phyloP scores from a whole-genome alignment of 208 protist species.

The Trypanosoma congolense region DNA sequence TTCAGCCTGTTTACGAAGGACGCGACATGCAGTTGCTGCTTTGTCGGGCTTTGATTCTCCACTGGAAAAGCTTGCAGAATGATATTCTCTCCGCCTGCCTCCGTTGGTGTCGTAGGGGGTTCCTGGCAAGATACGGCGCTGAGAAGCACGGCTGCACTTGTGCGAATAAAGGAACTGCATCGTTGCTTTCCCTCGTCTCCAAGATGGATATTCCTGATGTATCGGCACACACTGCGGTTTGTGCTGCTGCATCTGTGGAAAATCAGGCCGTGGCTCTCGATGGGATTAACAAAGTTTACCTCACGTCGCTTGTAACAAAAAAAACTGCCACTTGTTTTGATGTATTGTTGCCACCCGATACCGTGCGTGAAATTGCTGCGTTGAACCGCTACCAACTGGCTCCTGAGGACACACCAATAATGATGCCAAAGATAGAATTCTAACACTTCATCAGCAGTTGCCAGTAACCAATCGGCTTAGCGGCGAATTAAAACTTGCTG shows the following conservation, averaged over 20 bases:
- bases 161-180: background rate
- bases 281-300: constrained; percentile 1
- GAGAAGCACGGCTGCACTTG: background rate
- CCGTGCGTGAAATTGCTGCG: background rate
- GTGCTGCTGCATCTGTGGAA: constrained; percentile 10
- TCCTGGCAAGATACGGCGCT: background rate
- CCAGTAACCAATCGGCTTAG: constrained; percentile 3
- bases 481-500: constrained; percentile 5
- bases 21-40: constrained; percentile 9
- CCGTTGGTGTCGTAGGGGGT: constrained; percentile 12
- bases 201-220: constrained; percentile 1
- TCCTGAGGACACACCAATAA: too few relatives aligned
- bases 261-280: constrained; percentile 5
- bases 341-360: background rate
- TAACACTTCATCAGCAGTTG: constrained; percentile 14
- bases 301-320: constrained; percentile 14
- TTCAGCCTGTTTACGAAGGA: constrained; percentile 13
- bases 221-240: constrained; percentile 2
- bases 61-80: constrained; percentile 7
- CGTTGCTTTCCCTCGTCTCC: background rate
- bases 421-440: too few relatives aligned
- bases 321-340: background rate
- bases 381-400: background rate
- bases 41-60: constrained; percentile 6
- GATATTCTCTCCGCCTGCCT: constrained; percentile 15